Base-by-base conservation (phyloP, 805 yeast genomes). In the Sugiyamaella lignohabitans region DNA sequence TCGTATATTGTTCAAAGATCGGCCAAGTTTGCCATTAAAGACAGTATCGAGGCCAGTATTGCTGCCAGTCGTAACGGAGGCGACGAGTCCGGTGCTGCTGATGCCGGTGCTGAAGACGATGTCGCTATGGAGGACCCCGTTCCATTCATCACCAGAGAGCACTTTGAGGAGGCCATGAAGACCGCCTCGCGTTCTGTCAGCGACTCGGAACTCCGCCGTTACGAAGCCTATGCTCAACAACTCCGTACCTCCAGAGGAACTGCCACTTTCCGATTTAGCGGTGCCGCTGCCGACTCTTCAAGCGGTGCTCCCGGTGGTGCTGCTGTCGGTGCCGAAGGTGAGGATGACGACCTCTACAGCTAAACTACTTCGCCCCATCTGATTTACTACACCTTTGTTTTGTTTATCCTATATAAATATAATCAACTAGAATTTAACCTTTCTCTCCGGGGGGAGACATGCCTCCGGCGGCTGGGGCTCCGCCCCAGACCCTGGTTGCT, bases 91-190 rank as follows among this genome's bases (percentile, higher is more conserved):
- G 75, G 71, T 52, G 71, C 67, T 16, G 81, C 69, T 49, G 73
- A 49, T 17, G 65, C 55, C 65, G 64, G 52, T 20, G 69, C 56
- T 22, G 79, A 68, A 39, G 69, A 61, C 65, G 79, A 69, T 40
- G 83, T 75, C 49, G 87, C 76, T 51, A 87, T 79, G 67, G 86
- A 79, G 59, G 98, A 93, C 66, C 87, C 95, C 24, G 99, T 93
- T 57, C 98, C 99, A 61, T 93, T 69, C 67, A 91, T 93, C 61
- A 86, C 96, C 24, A 85, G 84, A 64, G 83, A 82, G 44, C 99
- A 93, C 67, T 88, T 93, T 60, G 96, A 93, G 70, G 98, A 93
- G 74, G 99, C 99, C 40, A 93, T 93, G 99, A 89, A 91, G 81
- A 88, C 98, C 1, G 99, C 98, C 45, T 84, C 88, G 70, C 85